Evolutionary conservation across 495 filamentous ascomycete genomes (phyloP).

Genomic region (Neurospora cerealis): DNA sequence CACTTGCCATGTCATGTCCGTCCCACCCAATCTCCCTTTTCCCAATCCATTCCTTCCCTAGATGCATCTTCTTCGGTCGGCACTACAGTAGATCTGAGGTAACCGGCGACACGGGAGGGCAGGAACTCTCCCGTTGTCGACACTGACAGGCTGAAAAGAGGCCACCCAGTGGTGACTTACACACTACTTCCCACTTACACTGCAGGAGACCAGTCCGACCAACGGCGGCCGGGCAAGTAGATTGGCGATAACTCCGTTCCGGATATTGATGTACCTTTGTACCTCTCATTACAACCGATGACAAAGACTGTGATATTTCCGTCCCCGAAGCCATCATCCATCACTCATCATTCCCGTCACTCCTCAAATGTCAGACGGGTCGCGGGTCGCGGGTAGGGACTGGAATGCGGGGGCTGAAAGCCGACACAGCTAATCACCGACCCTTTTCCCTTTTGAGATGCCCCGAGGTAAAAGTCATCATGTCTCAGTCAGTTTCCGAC

Average conservation of each 20-base stretch:
- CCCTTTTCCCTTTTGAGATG: neutral
- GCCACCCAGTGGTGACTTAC: neutral
- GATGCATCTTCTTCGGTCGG: neutral
- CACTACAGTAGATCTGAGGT: neutral
- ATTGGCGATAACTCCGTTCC: neutral
- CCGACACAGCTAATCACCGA: neutral
- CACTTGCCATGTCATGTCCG: no score
- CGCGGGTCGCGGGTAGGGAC: neutral
- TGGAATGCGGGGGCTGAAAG: neutral
- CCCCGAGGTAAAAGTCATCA: neutral
- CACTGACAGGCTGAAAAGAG: neutral
- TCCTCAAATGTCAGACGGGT: neutral
- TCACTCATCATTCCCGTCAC: neutral
- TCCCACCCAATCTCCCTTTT: no score
- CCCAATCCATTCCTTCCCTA: no score
- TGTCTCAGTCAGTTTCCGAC: neutral
- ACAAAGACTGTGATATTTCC: neutral
- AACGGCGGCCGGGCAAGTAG: neutral
- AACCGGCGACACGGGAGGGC: neutral
- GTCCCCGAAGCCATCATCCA: neutral
- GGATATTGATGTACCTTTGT: neutral
- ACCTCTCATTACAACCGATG: neutral
- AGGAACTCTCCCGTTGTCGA: neutral
- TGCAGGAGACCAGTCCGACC: neutral
- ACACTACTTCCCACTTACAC: neutral